These are phyloP conservation scores for Lagenidium giganteum DNA, from an alignment of 352 stramenopile species.

Conservation along the genomic window DNA sequence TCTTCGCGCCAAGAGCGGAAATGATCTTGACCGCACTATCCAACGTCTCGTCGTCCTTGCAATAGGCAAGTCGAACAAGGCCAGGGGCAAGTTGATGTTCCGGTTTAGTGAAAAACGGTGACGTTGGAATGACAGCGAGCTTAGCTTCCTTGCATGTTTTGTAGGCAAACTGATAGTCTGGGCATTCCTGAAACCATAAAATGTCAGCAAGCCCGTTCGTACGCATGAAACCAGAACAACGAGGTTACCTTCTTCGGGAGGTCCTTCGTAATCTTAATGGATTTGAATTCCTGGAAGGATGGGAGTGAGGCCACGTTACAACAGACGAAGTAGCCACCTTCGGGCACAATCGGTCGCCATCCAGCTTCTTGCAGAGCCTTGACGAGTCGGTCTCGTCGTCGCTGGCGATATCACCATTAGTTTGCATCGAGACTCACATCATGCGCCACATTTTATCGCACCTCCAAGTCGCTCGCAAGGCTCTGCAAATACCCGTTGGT, in stretches of 20 bases:
- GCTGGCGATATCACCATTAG: no score
- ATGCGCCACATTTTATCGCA: no score
- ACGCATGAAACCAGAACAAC: background rate
- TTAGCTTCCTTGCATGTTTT: slow-evolving; percentile 89
- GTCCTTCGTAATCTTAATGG: slow-evolving; percentile 40
- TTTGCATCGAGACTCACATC: slow-evolving; percentile 19
- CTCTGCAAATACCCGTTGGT: slow-evolving; percentile 86
- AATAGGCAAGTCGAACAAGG: slow-evolving; percentile 93
- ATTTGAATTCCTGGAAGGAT: slow-evolving; percentile 68
- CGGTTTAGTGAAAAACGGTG: slow-evolving; percentile 87
- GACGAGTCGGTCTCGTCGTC: slow-evolving; percentile 81
- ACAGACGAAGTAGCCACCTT: slow-evolving; percentile 96
- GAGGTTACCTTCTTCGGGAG: slow-evolving; percentile 46
- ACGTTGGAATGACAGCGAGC: slow-evolving; percentile 92
- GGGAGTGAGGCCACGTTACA: slow-evolving; percentile 70
- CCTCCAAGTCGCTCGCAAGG: slow-evolving; percentile 53
- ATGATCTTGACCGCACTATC: slow-evolving; percentile 82
- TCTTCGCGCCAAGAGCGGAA: slow-evolving; percentile 27
- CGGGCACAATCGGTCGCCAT: slow-evolving; percentile 88
- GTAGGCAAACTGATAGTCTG: slow-evolving; percentile 86
- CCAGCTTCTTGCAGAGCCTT: slow-evolving; percentile 68
- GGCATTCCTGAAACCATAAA: slow-evolving; percentile 45
- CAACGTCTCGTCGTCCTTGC: slow-evolving; percentile 94
- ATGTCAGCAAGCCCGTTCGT: no score
- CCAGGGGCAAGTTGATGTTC: slow-evolving; percentile 77